Evolutionary conservation across 441 rosid genomes (phyloP).

Genomic region (Euphorbia schlechtendalii): DNA sequence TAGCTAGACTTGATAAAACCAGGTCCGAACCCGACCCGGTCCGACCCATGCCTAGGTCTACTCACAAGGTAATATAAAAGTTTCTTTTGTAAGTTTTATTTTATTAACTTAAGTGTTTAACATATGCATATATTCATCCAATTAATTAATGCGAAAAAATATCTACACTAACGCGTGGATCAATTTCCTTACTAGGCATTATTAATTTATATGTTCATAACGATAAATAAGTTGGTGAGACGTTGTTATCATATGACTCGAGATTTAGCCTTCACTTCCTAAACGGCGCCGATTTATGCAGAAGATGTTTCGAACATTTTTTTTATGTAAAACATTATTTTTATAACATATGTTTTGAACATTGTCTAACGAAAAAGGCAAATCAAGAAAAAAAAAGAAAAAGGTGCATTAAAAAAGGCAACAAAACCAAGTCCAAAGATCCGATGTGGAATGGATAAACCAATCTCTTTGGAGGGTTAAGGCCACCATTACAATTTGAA

Average conservation of each 20-base stretch:
- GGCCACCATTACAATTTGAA: no score
- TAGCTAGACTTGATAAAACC: no score
- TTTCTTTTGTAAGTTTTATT: no score
- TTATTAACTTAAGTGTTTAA: no score
- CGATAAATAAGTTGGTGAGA: not conserved
- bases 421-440: not conserved
- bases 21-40: no score
- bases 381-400: no score
- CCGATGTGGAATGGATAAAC: slow-evolving; percentile 24
- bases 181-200: not conserved
- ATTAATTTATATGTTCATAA: not conserved
- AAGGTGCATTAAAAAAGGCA: no score
- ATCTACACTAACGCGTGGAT: not conserved
- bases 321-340: no score
- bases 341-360: no score
- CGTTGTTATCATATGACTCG: not conserved
- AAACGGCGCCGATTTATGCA: slow-evolving; percentile 1
- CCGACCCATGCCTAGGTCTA: no score
- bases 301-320: not conserved
- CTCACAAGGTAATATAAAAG: no score
- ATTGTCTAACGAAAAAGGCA: no score
- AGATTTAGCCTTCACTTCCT: not conserved
- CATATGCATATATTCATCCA: not conserved
- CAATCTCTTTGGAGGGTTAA: not conserved
- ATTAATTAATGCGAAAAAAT: not conserved